Evolutionary conservation across 495 filamentous ascomycete species (phyloP).

Genomic region (Penicillium dipodomyicola): DNA sequence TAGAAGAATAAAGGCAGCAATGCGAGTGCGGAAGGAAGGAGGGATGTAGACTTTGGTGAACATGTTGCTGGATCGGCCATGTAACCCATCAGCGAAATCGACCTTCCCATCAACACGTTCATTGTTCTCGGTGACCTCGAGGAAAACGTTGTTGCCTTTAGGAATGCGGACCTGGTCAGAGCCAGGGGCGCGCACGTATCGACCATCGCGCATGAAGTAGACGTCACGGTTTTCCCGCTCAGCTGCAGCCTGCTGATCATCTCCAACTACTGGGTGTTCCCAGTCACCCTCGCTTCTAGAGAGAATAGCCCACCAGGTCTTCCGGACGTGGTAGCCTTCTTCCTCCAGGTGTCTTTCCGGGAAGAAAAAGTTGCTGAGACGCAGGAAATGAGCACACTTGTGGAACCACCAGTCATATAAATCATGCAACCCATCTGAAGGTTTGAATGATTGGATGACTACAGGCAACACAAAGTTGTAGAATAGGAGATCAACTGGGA

Average conservation of each 20-base stretch:
- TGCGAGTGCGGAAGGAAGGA: constrained; percentile 74
- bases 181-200: constrained; percentile 83
- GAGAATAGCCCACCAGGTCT: constrained; percentile 54
- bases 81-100: constrained; percentile 61
- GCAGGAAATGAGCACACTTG: constrained; percentile 72
- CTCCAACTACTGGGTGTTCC: constrained; percentile 45
- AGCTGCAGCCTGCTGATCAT: constrained; percentile 32
- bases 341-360: constrained; percentile 77
- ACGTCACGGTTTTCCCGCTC: constrained; percentile 40
- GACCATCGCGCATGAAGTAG: constrained; percentile 69
- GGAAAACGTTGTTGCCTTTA: constrained; percentile 76
- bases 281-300: constrained; percentile 47
- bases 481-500: constrained; percentile 89
- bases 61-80: constrained; percentile 60
- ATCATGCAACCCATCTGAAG: constrained; percentile 74
- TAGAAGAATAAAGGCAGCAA: constrained; percentile 79
- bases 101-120: constrained; percentile 56
- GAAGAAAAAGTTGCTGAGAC: constrained; percentile 91
- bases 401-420: constrained; percentile 98
- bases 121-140: constrained; percentile 74
- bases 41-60: constrained; percentile 88
- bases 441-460: constrained; percentile 75
- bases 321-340: constrained; percentile 63
- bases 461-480: constrained; percentile 95
- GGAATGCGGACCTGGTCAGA: constrained; percentile 93